Percentiles rank a stretch among this genome's conserved stretches.
Conservation (phyloP, 768 basidiomycete genomes). For the Pleurotus tuoliensis region DNA sequence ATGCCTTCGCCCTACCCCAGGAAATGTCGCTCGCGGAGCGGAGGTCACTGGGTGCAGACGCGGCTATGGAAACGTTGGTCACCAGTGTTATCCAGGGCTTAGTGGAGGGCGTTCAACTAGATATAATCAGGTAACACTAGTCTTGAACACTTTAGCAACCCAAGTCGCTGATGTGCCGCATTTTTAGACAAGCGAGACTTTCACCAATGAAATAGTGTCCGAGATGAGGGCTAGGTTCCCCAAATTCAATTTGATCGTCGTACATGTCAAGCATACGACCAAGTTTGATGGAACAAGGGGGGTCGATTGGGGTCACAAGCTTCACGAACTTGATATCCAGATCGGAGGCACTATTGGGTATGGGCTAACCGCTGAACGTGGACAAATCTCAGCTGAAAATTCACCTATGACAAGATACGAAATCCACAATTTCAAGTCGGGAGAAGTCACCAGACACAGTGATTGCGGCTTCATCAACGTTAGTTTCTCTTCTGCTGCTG, state of each 20-base stretch:
- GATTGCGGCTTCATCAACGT: slow-evolving; percentile 12
- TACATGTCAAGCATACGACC: slow-evolving; percentile 4
- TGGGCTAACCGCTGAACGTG: neutral
- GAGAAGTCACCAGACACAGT: slow-evolving; percentile 6
- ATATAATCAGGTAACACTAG: neutral
- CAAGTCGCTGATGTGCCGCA: neutral
- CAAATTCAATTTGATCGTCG: neutral
- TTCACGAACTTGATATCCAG: neutral
- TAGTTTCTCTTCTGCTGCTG: neutral
- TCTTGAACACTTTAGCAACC: neutral
- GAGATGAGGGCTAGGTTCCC: neutral
- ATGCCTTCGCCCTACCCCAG: neutral
- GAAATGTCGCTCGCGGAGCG: neutral
- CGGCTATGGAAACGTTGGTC: neutral
- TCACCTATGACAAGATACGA: neutral
- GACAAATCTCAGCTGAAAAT: neutral
- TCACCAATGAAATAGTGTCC: neutral
- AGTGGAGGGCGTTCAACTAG: neutral
- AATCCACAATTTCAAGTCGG: slow-evolving; percentile 1
- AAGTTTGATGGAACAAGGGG: slow-evolving; percentile 4
- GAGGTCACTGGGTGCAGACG: neutral
- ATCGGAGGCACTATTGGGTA: slow-evolving; percentile 2
- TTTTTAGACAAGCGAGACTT: neutral
- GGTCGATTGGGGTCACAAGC: neutral
- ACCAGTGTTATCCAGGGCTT: neutral